Conservation (phyloP, 2,329 filamentous ascomycete species). For the Zarea fungicola region DNA sequence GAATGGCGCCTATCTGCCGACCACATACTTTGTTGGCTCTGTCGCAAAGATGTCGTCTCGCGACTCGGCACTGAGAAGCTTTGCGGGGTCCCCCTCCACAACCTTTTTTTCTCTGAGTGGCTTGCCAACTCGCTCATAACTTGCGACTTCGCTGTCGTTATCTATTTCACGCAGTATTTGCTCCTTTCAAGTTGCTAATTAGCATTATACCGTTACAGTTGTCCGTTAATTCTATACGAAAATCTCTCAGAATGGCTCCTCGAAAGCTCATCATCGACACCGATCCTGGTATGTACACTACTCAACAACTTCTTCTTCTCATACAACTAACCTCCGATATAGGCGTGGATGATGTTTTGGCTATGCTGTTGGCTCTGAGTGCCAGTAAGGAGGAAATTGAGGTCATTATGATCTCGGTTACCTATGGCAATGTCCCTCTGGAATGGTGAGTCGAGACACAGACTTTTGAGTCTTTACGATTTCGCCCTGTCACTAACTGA, state of each 20-base stretch:
- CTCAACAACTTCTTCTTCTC: not conserved
- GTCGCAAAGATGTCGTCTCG: not conserved
- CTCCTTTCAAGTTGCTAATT: not conserved
- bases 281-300: slow-evolving; percentile 64
- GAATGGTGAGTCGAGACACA: slow-evolving; percentile 66
- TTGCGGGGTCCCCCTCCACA: slow-evolving; percentile 12
- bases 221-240: not conserved
- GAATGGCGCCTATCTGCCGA: too few species aligned
- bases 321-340: slow-evolving; percentile 13
- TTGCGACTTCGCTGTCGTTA: not conserved
- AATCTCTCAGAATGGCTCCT: slow-evolving; percentile 49
- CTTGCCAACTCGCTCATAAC: not conserved
- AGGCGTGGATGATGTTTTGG: slow-evolving; percentile 89
- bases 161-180: not conserved
- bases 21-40: not conserved
- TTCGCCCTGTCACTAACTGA: slow-evolving; percentile 4
- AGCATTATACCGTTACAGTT: too few species aligned
- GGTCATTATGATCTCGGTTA: slow-evolving; percentile 78
- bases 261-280: slow-evolving; percentile 91
- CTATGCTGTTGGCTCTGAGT: slow-evolving; percentile 79
- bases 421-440: slow-evolving; percentile 89
- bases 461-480: not conserved
- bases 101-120: not conserved
- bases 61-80: too few species aligned
- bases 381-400: slow-evolving; percentile 80